A percentile compares a stretch with the other conserved stretches of the same genome.
Evolutionary conservation across 2,329 filamentous ascomycete genomes (phyloP).

Genomic region (Microdochium bolleyi): DNA sequence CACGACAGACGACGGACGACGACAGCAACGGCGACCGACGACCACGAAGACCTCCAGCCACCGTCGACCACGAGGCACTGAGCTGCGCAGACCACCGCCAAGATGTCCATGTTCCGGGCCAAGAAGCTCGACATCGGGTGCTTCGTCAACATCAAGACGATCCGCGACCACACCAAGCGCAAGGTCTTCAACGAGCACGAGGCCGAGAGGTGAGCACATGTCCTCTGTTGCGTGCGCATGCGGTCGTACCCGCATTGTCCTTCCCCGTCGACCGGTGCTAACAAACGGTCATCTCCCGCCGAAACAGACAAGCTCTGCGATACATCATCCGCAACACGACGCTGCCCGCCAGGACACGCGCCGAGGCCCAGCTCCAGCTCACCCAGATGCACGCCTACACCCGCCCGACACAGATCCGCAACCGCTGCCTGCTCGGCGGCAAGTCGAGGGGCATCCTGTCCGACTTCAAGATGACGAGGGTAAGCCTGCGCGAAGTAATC

Average conservation of each 20-base stretch:
- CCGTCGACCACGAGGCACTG: background rate
- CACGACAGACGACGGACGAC: too few relatives aligned
- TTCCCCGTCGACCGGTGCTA: slow-evolving; percentile 1
- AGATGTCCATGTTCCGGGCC: slow-evolving; percentile 77
- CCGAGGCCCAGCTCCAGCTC: slow-evolving; percentile 87
- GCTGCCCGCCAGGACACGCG: slow-evolving; percentile 72
- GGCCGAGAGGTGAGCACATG: slow-evolving; percentile 64
- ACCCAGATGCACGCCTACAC: slow-evolving; percentile 96
- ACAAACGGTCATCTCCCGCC: background rate
- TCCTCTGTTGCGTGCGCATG: slow-evolving; percentile 1
- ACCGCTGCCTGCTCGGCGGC: slow-evolving; percentile 88
- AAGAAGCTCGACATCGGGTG: slow-evolving; percentile 87
- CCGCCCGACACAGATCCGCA: slow-evolving; percentile 84
- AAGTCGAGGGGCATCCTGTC: slow-evolving; percentile 83
- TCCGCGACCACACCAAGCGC: slow-evolving; percentile 95
- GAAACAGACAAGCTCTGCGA: slow-evolving; percentile 72
- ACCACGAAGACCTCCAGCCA: background rate
- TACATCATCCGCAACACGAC: slow-evolving; percentile 93
- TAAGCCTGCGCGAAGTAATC: slow-evolving; percentile 42
- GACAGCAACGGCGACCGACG: background rate
- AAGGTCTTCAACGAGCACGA: slow-evolving; percentile 84
- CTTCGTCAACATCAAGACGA: slow-evolving; percentile 76
- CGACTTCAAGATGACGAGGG: slow-evolving; percentile 86
- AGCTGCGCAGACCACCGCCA: slow-evolving; percentile 18
- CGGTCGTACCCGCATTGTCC: background rate